phyloP scores from a whole-genome alignment of 2,329 filamentous ascomycete genomes.

The Colletotrichum kahawae region DNA sequence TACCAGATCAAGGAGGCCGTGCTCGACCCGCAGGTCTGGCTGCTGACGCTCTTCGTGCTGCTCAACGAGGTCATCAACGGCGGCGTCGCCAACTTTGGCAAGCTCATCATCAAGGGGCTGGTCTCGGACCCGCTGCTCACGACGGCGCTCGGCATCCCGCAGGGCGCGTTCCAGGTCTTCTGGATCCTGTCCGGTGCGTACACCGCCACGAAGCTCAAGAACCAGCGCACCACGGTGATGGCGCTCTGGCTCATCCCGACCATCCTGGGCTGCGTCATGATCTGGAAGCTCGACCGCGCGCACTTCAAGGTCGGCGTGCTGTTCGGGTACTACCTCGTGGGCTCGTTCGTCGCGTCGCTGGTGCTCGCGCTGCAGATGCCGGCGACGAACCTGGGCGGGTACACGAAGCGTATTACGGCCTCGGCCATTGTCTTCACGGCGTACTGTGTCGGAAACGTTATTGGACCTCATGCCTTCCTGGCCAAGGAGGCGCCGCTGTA shows the following conservation, averaged over 20 bases:
- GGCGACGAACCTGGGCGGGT: slow-evolving; percentile 51
- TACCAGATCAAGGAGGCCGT: slow-evolving; percentile 53
- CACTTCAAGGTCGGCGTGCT: slow-evolving; percentile 50
- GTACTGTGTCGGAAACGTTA: slow-evolving; percentile 51
- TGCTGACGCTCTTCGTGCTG: slow-evolving; percentile 58
- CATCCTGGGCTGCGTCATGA: slow-evolving; percentile 49
- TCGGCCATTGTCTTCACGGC: slow-evolving; percentile 52
- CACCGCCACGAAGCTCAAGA: slow-evolving; percentile 54
- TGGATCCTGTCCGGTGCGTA: slow-evolving; percentile 58
- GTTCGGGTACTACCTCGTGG: slow-evolving; percentile 55
- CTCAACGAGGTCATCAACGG: slow-evolving; percentile 49
- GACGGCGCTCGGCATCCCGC: slow-evolving; percentile 58
- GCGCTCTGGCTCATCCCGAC: slow-evolving; percentile 55
- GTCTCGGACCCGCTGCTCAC: slow-evolving; percentile 41
- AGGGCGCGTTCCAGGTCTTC: slow-evolving; percentile 58
- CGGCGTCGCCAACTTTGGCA: slow-evolving; percentile 42
- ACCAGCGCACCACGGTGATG: slow-evolving; percentile 58
- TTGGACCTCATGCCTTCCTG: slow-evolving; percentile 51
- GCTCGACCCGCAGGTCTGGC: slow-evolving; percentile 63
- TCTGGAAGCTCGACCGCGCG: slow-evolving; percentile 52
- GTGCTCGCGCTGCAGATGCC: slow-evolving; percentile 60
- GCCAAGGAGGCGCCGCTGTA: slow-evolving; percentile 51
- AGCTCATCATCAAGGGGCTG: slow-evolving; percentile 36
- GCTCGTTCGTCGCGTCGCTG: slow-evolving; percentile 54
- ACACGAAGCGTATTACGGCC: slow-evolving; percentile 50